Evolutionary conservation across 768 basidiomycete genomes (phyloP).

Genomic region (Melanogaster broomeanus): DNA sequence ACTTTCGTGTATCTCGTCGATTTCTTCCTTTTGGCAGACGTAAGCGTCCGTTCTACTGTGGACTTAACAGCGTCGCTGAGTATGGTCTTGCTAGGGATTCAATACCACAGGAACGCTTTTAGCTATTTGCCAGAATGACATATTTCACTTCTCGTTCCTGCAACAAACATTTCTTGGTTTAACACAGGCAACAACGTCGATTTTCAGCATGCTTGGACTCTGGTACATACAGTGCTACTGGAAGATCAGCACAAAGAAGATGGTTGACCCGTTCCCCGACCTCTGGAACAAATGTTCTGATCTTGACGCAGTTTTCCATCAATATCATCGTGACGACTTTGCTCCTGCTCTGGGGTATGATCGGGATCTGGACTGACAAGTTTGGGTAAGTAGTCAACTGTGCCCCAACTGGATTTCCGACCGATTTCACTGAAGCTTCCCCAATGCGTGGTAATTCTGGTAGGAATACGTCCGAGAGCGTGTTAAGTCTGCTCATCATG

Average conservation of each 20-base stretch:
- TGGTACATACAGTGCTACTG: slow-evolving; percentile 83
- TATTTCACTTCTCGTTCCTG: slow-evolving; percentile 80
- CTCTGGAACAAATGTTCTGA: not conserved
- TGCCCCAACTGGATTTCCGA: slow-evolving; percentile 2
- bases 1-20: slow-evolving; percentile 80
- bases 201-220: slow-evolving; percentile 68
- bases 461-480: slow-evolving; percentile 26
- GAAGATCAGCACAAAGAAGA: slow-evolving; percentile 79
- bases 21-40: slow-evolving; percentile 80
- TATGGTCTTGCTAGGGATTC: slow-evolving; percentile 51
- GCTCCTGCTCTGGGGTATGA: slow-evolving; percentile 85
- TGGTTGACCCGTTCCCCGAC: slow-evolving; percentile 46
- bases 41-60: slow-evolving; percentile 31
- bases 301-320: slow-evolving; percentile 58
- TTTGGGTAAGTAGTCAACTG: slow-evolving; percentile 53
- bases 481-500: not conserved
- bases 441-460: slow-evolving; percentile 90
- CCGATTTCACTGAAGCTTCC: slow-evolving; percentile 46
- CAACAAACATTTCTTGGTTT: slow-evolving; percentile 80
- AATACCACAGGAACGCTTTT: slow-evolving; percentile 81
- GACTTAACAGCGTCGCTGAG: not conserved
- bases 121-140: slow-evolving; percentile 76
- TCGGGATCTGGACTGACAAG: slow-evolving; percentile 78
- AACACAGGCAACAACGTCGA: slow-evolving; percentile 75
- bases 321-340: slow-evolving; percentile 77